These are phyloP conservation scores for Scutellaria baicalensis DNA, from an alignment of 257 asterid genomes.

Conservation along the genomic window DNA sequence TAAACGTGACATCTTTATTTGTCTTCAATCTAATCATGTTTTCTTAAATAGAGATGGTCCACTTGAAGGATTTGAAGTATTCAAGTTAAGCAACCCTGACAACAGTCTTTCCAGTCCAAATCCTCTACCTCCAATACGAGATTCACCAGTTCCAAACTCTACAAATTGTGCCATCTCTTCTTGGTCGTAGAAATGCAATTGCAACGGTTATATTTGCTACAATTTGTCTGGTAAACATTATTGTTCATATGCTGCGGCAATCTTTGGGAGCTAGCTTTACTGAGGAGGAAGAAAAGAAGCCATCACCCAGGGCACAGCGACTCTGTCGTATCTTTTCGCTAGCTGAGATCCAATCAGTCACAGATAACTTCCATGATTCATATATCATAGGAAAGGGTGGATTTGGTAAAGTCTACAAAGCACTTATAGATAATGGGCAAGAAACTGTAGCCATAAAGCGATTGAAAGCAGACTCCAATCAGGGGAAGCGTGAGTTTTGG, in stretches of 20 bases:
- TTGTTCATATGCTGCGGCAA: slow-evolving; percentile 25
- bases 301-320: slow-evolving; percentile 19
- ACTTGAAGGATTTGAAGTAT: slow-evolving; percentile 57
- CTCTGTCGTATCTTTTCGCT: slow-evolving; percentile 44
- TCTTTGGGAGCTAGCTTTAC: slow-evolving; percentile 14
- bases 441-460: slow-evolving; percentile 50
- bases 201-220: slow-evolving; percentile 25
- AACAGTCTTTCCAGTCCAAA: slow-evolving; percentile 46
- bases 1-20: slow-evolving; percentile 33
- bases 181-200: slow-evolving; percentile 27
- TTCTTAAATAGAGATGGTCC: slow-evolving; percentile 23
- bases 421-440: slow-evolving; percentile 27
- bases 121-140: slow-evolving; percentile 8
- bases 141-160: slow-evolving; percentile 12
- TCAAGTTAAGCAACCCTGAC: slow-evolving; percentile 63
- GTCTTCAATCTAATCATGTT: slow-evolving; percentile 25
- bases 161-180: slow-evolving; percentile 4
- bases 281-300: slow-evolving; percentile 26
- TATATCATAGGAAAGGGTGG: slow-evolving; percentile 56
- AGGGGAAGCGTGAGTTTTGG: slow-evolving; percentile 56
- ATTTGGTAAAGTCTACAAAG: slow-evolving; percentile 41
- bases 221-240: slow-evolving; percentile 33
- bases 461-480: slow-evolving; percentile 41
- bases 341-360: slow-evolving; percentile 37
- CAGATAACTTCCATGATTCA: slow-evolving; percentile 31